phyloP scores from a whole-genome alignment of 331 rosid genomes.

The Quercus tomentella region DNA sequence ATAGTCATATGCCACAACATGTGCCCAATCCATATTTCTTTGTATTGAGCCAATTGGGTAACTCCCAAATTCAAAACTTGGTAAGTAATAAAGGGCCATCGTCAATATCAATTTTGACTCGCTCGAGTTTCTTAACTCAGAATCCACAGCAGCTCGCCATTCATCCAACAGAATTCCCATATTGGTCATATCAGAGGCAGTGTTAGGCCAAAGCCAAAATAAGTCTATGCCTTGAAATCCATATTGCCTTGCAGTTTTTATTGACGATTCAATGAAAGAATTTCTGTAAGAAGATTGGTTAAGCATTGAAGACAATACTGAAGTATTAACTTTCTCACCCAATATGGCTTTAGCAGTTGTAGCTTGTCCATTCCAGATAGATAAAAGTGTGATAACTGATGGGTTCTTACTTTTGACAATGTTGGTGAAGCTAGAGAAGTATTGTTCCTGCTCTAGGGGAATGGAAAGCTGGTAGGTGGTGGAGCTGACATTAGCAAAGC shows the following conservation, averaged over 20 bases:
- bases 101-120: slow-evolving; percentile 21
- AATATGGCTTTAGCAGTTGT: slow-evolving; percentile 8
- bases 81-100: slow-evolving; percentile 23
- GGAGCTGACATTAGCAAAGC: slow-evolving; percentile 23
- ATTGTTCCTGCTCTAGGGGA: slow-evolving; percentile 5
- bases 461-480: slow-evolving; percentile 25
- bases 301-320: slow-evolving; percentile 18
- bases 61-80: slow-evolving; percentile 9
- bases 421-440: slow-evolving; percentile 26
- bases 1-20: slow-evolving; percentile 50
- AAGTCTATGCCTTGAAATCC: slow-evolving; percentile 39
- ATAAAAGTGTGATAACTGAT: slow-evolving; percentile 24
- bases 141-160: slow-evolving; percentile 32
- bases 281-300: slow-evolving; percentile 4
- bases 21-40: slow-evolving; percentile 51
- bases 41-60: slow-evolving; percentile 41
- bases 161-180: slow-evolving; percentile 27
- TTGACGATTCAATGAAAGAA: slow-evolving; percentile 33
- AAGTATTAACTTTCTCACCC: slow-evolving; percentile 13
- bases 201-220: slow-evolving; percentile 24
- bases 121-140: slow-evolving; percentile 17
- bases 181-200: slow-evolving; percentile 14
- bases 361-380: slow-evolving; percentile 28
- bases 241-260: slow-evolving; percentile 15
- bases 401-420: slow-evolving; percentile 8